Evolutionary conservation across 352 stramenopile genomes (phyloP).

Genomic region (Pythium brachiatum): DNA sequence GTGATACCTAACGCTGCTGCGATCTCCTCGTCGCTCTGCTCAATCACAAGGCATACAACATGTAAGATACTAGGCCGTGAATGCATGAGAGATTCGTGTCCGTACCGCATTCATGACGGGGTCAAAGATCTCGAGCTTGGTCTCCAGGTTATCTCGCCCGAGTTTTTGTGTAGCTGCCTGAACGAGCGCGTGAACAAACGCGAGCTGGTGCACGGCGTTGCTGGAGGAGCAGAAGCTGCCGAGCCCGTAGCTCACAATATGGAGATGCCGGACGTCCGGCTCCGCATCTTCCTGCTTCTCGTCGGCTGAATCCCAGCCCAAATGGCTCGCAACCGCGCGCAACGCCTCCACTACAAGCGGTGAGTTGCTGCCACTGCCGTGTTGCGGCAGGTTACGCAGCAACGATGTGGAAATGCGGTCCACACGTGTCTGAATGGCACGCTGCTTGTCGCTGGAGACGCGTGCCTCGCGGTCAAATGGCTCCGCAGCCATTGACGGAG

Average conservation of each 20-base stretch:
- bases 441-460: conserved; percentile 36
- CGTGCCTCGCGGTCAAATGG: conserved; percentile 16
- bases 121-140: conserved; percentile 55
- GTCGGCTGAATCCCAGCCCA: conserved; percentile 15
- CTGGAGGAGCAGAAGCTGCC: conserved; percentile 71
- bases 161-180: conserved; percentile 22
- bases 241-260: conserved; percentile 66
- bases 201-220: conserved; percentile 78
- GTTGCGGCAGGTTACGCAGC: not conserved
- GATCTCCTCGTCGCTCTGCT: conserved; percentile 58
- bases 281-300: not conserved
- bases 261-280: conserved; percentile 7
- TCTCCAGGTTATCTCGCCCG: not conserved
- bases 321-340: conserved; percentile 28
- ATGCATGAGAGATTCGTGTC: not conserved
- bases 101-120: conserved; percentile 76
- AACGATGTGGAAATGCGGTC: conserved; percentile 33
- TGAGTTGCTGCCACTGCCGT: not conserved
- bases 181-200: conserved; percentile 49
- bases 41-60: not conserved
- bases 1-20: conserved; percentile 38
- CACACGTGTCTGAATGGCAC: conserved; percentile 40
- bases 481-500: not conserved
- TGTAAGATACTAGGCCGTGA: not conserved
- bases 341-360: conserved; percentile 31